Evolutionary conservation across 225 moss, liverwort and hornwort species (phyloP).

Genomic region (Takakia lepidozioides): DNA sequence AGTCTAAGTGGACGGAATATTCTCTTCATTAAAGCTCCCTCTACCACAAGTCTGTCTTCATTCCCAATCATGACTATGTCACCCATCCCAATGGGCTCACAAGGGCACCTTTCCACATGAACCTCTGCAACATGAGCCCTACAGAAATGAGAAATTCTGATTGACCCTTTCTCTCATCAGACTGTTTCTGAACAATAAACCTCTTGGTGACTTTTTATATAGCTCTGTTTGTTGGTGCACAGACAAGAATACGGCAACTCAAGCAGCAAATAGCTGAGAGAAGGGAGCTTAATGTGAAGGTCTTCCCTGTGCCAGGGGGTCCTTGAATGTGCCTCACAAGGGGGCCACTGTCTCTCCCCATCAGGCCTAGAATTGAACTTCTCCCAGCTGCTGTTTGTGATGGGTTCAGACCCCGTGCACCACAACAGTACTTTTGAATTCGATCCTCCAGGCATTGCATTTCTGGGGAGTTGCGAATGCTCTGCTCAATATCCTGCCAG

Average conservation of each 20-base stretch:
- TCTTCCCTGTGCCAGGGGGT: constrained; percentile 55
- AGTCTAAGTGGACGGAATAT: constrained; percentile 47
- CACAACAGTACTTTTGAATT: constrained; percentile 19
- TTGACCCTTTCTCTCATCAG: constrained; percentile 10
- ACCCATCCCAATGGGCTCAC: no score
- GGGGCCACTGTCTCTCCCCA: constrained; percentile 21
- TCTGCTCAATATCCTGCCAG: constrained; percentile 26
- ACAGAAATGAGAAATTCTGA: constrained; percentile 14
- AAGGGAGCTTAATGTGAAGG: constrained; percentile 47
- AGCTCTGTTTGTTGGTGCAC: constrained; percentile 56
- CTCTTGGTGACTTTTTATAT: constrained; percentile 50
- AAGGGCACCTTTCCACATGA: no score
- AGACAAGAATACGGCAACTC: constrained; percentile 39
- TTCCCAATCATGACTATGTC: constrained; percentile 55
- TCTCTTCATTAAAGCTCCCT: constrained; percentile 42
- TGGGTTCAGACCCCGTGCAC: constrained; percentile 29
- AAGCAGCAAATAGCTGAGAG: constrained; percentile 34
- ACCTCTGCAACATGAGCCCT: constrained; percentile 41
- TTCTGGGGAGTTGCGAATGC: constrained; percentile 11
- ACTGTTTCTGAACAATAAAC: no score
- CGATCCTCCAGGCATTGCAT: constrained; percentile 25
- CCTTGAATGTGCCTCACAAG: constrained; percentile 49
- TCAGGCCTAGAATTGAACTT: constrained; percentile 24
- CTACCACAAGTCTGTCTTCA: constrained; percentile 47
- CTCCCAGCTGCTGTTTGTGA: constrained; percentile 43